Evolutionary conservation across 345 rosid genomes (phyloP).

Genomic region (Luvunga scandens): DNA sequence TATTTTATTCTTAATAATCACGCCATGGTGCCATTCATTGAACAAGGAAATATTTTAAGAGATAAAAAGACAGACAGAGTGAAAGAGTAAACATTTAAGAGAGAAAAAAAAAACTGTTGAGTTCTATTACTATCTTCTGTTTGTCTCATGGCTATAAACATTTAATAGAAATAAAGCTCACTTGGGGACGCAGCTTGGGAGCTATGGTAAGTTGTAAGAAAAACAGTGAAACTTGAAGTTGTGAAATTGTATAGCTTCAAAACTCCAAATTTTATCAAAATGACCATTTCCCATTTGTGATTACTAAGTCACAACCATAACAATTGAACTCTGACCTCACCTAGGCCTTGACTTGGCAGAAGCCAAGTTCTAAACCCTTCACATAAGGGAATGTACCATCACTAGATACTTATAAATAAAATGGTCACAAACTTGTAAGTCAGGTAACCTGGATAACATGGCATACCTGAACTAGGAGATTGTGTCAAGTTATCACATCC

Average conservation of each 20-base stretch:
- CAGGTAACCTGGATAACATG: constrained; percentile 13
- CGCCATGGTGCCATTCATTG: neutral
- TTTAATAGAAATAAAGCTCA: neutral
- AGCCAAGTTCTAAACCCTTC: neutral
- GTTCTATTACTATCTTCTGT: neutral
- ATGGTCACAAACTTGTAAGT: constrained; percentile 1
- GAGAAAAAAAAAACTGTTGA: neutral
- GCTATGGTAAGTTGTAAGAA: neutral
- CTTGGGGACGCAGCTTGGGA: neutral
- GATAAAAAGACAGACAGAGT: neutral
- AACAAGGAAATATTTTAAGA: neutral
- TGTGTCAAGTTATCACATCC: constrained; percentile 26
- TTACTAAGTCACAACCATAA: neutral
- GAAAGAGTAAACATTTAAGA: neutral
- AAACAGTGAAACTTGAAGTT: neutral
- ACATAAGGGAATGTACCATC: neutral
- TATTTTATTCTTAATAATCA: neutral
- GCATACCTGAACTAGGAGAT: constrained; percentile 23
- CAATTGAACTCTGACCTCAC: neutral
- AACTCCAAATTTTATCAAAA: neutral
- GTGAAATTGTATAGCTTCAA: neutral
- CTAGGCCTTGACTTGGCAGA: neutral
- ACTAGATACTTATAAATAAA: neutral
- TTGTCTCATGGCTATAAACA: neutral
- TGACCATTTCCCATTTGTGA: neutral